These are phyloP conservation scores for Zymoseptoria ardabiliae DNA, from an alignment of 2,329 filamentous ascomycete species.

Conservation along the genomic window DNA sequence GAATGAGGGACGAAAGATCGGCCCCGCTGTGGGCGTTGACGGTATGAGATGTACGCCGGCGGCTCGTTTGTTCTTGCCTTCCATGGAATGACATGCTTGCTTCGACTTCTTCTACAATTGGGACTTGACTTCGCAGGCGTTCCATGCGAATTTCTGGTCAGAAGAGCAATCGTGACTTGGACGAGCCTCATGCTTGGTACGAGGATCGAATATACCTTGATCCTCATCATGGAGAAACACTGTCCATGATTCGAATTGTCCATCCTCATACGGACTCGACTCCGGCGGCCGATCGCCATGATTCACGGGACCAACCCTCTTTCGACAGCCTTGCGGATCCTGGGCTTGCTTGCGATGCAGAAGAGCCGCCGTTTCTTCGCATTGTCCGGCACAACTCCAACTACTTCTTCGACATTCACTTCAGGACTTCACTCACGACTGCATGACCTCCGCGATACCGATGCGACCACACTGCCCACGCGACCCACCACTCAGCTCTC, in stretches of 20 bases:
- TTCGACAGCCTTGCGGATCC: neutral
- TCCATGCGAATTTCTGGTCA: too few relatives aligned
- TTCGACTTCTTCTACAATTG: neutral
- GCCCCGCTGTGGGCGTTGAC: neutral
- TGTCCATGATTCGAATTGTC: neutral
- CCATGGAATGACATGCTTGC: neutral
- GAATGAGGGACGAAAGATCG: neutral
- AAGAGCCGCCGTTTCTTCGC: neutral
- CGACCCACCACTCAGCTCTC: neutral
- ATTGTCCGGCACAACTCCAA: neutral
- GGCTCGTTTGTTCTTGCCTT: neutral
- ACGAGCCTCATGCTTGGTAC: too few relatives aligned
- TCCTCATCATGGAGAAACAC: neutral
- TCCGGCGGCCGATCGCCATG: neutral
- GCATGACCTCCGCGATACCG: neutral
- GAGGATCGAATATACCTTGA: too few relatives aligned
- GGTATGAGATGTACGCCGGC: neutral
- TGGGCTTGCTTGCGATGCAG: neutral
- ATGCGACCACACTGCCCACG: neutral
- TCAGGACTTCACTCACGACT: neutral
- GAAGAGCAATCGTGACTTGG: too few relatives aligned
- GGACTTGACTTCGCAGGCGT: neutral
- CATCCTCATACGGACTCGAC: neutral
- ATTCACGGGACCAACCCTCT: neutral
- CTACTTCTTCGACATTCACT: neutral